Percentiles rank a stretch among this genome's conserved stretches.
Evolutionary conservation across 148 eudicot genomes (phyloP).

Genomic region (Silene conica): DNA sequence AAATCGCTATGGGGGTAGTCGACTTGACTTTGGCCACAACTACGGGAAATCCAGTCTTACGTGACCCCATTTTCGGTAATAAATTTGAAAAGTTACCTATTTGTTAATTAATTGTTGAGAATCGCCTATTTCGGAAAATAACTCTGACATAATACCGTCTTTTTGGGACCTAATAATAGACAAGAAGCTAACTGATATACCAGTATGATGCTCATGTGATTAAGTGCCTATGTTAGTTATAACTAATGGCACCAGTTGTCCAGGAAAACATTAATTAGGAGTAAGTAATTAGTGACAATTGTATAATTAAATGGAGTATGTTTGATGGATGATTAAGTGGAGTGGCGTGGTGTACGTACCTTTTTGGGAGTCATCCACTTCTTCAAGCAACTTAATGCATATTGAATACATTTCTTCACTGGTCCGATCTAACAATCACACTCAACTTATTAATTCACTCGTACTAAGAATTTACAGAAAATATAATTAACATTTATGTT

Average conservation of each 20-base stretch:
- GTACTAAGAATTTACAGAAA: background rate
- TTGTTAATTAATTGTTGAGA: no score
- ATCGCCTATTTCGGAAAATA: no score
- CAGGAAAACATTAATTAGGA: background rate
- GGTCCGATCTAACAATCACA: constrained; percentile 57
- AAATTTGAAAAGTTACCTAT: no score
- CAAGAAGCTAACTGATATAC: background rate
- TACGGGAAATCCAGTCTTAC: no score
- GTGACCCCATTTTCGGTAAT: no score
- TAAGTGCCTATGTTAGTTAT: no score
- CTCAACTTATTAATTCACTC: background rate
- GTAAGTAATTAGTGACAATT: background rate
- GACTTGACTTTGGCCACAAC: no score
- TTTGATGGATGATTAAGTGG: background rate
- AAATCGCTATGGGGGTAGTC: no score
- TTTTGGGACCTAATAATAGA: background rate
- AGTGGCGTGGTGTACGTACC: constrained; percentile 42
- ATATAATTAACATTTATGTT: no score
- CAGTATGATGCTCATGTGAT: background rate
- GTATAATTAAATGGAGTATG: no score
- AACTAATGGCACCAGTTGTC: no score
- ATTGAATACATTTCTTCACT: constrained; percentile 46
- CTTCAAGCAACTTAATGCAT: constrained; percentile 49
- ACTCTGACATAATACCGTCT: no score
- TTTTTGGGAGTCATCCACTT: constrained; percentile 75